These are phyloP conservation scores for Lyophyllum semitale DNA, from an alignment of 768 basidiomycete genomes.

Conservation along the genomic window DNA sequence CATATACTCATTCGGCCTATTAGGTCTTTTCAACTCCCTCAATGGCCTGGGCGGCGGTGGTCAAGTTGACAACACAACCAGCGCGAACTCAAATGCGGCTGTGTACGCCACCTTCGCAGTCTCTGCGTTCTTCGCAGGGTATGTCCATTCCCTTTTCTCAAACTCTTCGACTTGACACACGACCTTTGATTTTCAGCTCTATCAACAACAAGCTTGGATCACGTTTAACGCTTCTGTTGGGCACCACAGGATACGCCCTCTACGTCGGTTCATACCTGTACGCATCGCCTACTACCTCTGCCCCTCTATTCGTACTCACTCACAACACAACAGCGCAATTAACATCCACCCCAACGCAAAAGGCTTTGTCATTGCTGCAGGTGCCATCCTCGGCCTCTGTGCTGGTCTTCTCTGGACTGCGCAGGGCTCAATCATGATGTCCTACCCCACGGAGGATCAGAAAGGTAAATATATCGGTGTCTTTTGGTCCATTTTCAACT, in stretches of 20 bases:
- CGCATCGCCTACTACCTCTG: constrained; percentile 21
- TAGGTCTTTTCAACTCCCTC: constrained; percentile 78
- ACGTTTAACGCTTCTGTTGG: constrained; percentile 69
- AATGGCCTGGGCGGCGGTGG: constrained; percentile 82
- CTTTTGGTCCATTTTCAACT: constrained; percentile 85
- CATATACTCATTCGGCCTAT: constrained; percentile 12
- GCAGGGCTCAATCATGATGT: constrained; percentile 80
- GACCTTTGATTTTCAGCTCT: constrained; percentile 43
- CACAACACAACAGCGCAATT: constrained; percentile 45
- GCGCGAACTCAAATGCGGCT: constrained; percentile 70
- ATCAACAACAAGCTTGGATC: constrained; percentile 82
- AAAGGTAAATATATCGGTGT: constrained; percentile 81
- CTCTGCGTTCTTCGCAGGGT: constrained; percentile 41
- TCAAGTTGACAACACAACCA: constrained; percentile 63
- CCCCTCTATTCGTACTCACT: not conserved
- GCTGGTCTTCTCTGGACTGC: constrained; percentile 79
- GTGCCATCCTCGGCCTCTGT: constrained; percentile 74
- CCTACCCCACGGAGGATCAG: constrained; percentile 78
- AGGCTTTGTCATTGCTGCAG: constrained; percentile 72
- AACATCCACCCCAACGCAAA: constrained; percentile 67
- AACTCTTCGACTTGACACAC: not conserved
- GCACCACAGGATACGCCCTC: constrained; percentile 74
- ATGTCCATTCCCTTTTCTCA: not conserved
- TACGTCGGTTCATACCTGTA: constrained; percentile 77
- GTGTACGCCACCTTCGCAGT: constrained; percentile 59